Conservation (phyloP, 257 asterid genomes). For the Solanum lycopersicoides region DNA sequence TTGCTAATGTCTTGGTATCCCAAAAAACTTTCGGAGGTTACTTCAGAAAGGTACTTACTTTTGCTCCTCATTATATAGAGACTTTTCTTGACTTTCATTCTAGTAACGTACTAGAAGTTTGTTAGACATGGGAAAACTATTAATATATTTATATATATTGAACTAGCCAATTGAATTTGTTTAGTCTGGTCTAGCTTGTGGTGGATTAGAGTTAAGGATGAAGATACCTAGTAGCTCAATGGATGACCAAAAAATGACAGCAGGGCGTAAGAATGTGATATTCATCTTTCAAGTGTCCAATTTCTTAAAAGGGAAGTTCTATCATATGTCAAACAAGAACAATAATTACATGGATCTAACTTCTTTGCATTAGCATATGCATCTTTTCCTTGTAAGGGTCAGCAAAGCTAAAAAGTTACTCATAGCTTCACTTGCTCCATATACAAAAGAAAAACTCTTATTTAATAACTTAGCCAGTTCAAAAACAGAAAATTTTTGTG, state of each 20-base stretch:
- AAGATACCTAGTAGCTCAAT: neutral
- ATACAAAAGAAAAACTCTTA: neutral
- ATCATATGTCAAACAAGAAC: neutral
- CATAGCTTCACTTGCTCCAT: neutral
- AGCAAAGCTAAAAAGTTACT: neutral
- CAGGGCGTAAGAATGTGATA: neutral
- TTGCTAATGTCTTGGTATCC: conserved; percentile 87
- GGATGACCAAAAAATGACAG: neutral
- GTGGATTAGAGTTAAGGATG: neutral
- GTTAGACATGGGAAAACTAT: neutral
- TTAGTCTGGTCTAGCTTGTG: neutral
- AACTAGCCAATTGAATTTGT: neutral
- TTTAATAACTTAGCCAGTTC: neutral
- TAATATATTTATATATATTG: neutral
- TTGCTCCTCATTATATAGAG: neutral
- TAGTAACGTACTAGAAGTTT: neutral
- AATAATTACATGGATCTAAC: neutral
- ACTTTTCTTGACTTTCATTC: neutral
- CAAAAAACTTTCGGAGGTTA: conserved; percentile 53
- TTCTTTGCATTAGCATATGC: neutral
- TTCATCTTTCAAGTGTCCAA: neutral
- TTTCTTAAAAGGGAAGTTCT: neutral
- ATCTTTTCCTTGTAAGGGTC: neutral
- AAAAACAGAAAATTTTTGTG: neutral
- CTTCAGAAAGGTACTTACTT: conserved; percentile 54